Base-by-base conservation (phyloP, 2,329 filamentous ascomycete genomes). In the Chaetomium sp. region DNA sequence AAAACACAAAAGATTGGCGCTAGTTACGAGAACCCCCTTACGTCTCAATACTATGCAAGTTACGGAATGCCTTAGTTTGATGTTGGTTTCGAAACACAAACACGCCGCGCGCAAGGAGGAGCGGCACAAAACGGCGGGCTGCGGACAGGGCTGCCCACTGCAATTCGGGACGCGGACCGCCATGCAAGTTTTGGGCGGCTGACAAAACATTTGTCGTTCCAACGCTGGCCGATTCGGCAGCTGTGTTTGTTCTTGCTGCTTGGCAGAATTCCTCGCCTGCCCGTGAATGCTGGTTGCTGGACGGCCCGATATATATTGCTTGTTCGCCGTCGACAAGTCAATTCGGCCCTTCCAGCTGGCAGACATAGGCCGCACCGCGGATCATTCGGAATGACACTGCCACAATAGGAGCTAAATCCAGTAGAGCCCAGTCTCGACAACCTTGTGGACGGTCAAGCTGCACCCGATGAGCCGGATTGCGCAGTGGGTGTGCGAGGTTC, bases 1-100 rank as follows among this genome's bases (percentile, higher is more conserved):
- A 27, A 27, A 27, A 27, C 19, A 27, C 19, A 27, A 27, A 27
- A 27, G 19, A 27, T 27, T 27, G 19, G 19, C 3, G 19, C 19
- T 27, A 27, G 19, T 27, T 27, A 27, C 19, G 19, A 27, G 19
- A 27, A 27, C 2, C 19, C 19, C 19, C 19, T 27, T 27, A 40
- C 32, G 46, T 32, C 42, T 6, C 38, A 35, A 19, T 46, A 52
- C 54, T 49, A 36, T 47, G 47, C 27, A 19, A 49, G 4, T 35
- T 50, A 51, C 41, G 52, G 59, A 52, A 57, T 48, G 53, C 46
- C 44, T 55, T 47, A 42, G 54, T 27, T 37, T 58, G 49, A 40
- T 52, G 49, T 46, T 58, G 57, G 53, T 59, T 58, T 59, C 52
- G 53, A 54, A 58, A 56, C 48, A n/a, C 43, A 41, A 40, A 36